Base-by-base conservation (phyloP, 345 rosid genomes). In the Euphorbia pulcherrima region DNA sequence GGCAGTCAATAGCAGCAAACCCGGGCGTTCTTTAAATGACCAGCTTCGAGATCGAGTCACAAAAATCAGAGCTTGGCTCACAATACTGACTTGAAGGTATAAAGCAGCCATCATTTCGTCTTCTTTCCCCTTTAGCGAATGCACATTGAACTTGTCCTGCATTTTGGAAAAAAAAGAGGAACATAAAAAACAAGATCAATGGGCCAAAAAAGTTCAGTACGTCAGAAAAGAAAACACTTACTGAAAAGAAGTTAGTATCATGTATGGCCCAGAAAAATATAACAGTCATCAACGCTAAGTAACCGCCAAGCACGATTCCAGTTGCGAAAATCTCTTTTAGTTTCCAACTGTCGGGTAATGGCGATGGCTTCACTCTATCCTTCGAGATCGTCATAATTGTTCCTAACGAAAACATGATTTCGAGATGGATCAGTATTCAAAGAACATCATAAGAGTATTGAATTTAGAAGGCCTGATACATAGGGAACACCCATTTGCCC, bases 351-450 rank as follows among this genome's bases (percentile, higher is more conserved):
- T 76, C 80, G 20, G 80, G 80, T 41, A 62, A 18, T 17, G 75
- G 80, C 10, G 80, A 76, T 27, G 80, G 73, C 73, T 72, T 76
- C 62, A 76, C 80, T 41, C 75, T 72, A 46, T 76, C 80, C 57
- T 72, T 76, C 13, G 80, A 76, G 70, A 76, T 72, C 14, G 80
- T 76, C 80, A 76, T 76, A 63, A 76, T 76, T 40, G 80, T 76
- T n/a, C 80, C 76, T 73, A 4, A n/a, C 10, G 24, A 60, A 51
- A 33, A 51, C 35, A 23, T 10, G 54, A 48, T 0, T 13, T 20
- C 16, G 6, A 7, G 54, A 18, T 24, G n/a, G 46, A 40, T 27
- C 4, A 23, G 28, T n/a, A n/a, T n/a, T n/a, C n/a, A n/a, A n/a
- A n/a, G n/a, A n/a, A n/a, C n/a, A n/a, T n/a, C 11, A 1, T 8